phyloP scores from a whole-genome alignment of 2,329 filamentous ascomycete genomes.

The Talaromyces sp. region DNA sequence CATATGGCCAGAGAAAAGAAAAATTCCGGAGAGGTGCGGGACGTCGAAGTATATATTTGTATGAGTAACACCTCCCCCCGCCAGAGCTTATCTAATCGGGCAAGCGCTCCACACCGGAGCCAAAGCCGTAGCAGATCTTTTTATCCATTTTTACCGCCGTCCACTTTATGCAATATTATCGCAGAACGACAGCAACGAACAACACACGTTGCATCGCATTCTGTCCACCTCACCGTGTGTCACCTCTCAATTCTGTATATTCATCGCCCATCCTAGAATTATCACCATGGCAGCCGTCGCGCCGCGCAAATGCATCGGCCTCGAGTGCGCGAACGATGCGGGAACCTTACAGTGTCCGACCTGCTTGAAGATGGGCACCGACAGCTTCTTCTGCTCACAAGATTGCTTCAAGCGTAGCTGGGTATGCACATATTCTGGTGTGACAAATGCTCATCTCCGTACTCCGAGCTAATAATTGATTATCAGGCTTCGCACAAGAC shows the following conservation, averaged over 20 bases:
- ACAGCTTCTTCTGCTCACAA: conserved; percentile 96
- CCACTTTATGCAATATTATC: no score
- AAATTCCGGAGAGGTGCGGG: conserved; percentile 1
- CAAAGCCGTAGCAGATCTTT: background rate
- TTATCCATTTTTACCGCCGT: background rate
- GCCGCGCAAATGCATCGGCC: conserved; percentile 63
- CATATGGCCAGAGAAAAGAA: background rate
- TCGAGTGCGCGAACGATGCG: conserved; percentile 82
- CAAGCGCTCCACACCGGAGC: background rate
- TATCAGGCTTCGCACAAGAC: conserved; percentile 74
- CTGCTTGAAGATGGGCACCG: conserved; percentile 83
- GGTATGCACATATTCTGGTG: conserved; percentile 55
- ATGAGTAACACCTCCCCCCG: background rate
- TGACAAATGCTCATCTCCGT: conserved; percentile 17
- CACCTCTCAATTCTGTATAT: no score
- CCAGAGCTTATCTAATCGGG: conserved; percentile 8
- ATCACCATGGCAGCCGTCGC: conserved; percentile 29
- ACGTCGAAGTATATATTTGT: background rate
- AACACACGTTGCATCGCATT: background rate
- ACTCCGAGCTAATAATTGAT: conserved; percentile 9
- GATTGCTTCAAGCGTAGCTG: conserved; percentile 99
- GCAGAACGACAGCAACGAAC: background rate
- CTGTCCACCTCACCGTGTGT: no score
- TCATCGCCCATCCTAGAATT: background rate
- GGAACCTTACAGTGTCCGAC: conserved; percentile 88